These are phyloP conservation scores for Ormosia emarginata DNA, from an alignment of 306 rosid species.

Conservation along the genomic window DNA sequence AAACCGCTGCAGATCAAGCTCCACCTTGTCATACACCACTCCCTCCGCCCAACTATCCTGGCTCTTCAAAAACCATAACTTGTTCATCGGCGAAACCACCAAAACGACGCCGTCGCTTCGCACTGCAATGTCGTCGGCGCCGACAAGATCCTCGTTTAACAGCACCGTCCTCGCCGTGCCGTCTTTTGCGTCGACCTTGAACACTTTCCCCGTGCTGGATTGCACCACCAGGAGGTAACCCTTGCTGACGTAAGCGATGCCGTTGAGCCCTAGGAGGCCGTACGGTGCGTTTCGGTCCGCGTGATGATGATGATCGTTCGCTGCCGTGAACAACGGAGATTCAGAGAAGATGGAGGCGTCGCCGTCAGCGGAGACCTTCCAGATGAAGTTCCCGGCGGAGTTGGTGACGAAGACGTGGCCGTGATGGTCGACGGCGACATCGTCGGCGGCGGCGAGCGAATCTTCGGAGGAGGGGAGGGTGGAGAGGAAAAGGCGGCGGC, in stretches of 20 bases:
- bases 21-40: constrained; percentile 50
- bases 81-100: constrained; percentile 44
- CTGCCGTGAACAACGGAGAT: constrained; percentile 36
- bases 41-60: constrained; percentile 69
- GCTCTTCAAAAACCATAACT: constrained; percentile 69
- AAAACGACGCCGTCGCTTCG: constrained; percentile 51
- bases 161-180: constrained; percentile 58
- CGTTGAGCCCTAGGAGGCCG: constrained; percentile 54
- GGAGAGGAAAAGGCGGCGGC: constrained; percentile 50
- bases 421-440: constrained; percentile 53
- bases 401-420: constrained; percentile 83
- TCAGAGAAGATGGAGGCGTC: constrained; percentile 55
- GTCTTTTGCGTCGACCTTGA: constrained; percentile 61
- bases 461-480: constrained; percentile 25
- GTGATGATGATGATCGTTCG: neutral
- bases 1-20: constrained; percentile 43
- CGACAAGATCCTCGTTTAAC: constrained; percentile 40
- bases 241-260: constrained; percentile 66
- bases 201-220: constrained; percentile 66
- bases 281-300: neutral
- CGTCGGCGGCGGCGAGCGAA: constrained; percentile 35
- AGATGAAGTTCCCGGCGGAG: constrained; percentile 65
- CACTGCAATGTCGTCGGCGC: constrained; percentile 58
- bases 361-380: constrained; percentile 60
- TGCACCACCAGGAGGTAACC: constrained; percentile 86